Evolutionary conservation across 345 rosid genomes (phyloP), one percentile per base, ranked within the genome.

Genomic region (Eutrema yunnanense): DNA sequence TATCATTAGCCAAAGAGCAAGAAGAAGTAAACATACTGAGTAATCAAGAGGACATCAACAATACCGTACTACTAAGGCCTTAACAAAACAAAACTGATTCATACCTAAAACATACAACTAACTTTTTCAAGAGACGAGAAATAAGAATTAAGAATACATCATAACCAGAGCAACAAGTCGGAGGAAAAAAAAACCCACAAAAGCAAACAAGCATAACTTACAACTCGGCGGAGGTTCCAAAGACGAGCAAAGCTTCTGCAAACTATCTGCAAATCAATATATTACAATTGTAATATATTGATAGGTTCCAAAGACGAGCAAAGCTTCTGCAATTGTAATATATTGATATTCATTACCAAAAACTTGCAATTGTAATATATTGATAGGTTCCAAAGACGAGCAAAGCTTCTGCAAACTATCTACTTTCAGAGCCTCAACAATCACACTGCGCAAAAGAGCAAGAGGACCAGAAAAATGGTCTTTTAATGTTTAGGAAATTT

Each of bases 321-420:
- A n/a, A n/a, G n/a, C n/a, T n/a, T n/a, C n/a, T n/a, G n/a, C n/a
- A n/a, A 79, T n/a, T n/a, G n/a, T n/a, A n/a, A n/a, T n/a, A n/a
- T n/a, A n/a, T n/a, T n/a, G n/a, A n/a, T n/a, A n/a, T n/a, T n/a
- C n/a, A n/a, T n/a, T n/a, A n/a, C n/a, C n/a, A n/a, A n/a, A n/a
- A n/a, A n/a, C n/a, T n/a, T n/a, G n/a, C n/a, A n/a, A n/a, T n/a
- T n/a, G n/a, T n/a, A n/a, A n/a, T n/a, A n/a, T n/a, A n/a, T n/a
- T n/a, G n/a, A 93, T 82, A 40, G 98, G 97, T 77, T 93, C 98
- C 85, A 93, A 51, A 64, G 98, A 93, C 4, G 96, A 90, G 81
- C 93, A 93, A 63, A 93, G 84, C 87, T 81, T 93, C 83, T 93
- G 98, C 79, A 93, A 79, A 73, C 97, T 90, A 75, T 90, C 98